These are phyloP conservation scores for Zymoseptoria tritici DNA, from an alignment of 2,329 filamentous ascomycete genomes.

Conservation along the genomic window DNA sequence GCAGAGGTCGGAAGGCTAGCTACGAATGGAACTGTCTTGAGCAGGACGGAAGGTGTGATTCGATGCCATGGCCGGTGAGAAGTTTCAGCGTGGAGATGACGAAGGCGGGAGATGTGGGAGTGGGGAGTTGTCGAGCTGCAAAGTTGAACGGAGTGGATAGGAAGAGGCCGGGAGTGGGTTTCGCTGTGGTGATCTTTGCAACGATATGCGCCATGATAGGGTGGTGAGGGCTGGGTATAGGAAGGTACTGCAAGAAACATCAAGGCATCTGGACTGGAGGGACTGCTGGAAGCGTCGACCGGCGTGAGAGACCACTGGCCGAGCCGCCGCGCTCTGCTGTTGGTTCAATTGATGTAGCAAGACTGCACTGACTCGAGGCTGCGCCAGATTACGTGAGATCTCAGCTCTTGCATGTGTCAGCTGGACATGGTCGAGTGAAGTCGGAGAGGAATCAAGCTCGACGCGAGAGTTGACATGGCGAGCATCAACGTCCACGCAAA, in stretches of 20 bases:
- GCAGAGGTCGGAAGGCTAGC: slow-evolving; percentile 1
- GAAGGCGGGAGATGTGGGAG: slow-evolving; percentile 8
- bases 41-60: slow-evolving; percentile 2
- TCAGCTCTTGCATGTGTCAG: not conserved
- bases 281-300: no score
- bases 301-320: no score
- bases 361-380: not conserved
- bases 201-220: not conserved
- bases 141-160: not conserved
- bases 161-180: not conserved
- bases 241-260: not conserved
- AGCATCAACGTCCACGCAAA: not conserved
- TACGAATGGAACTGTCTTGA: slow-evolving; percentile 8
- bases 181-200: not conserved
- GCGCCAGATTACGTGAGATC: not conserved
- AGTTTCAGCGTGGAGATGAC: slow-evolving; percentile 10
- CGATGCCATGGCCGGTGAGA: slow-evolving; percentile 6
- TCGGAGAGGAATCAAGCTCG: not conserved
- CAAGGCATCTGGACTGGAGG: not conserved
- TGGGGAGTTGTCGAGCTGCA: slow-evolving; percentile 8
- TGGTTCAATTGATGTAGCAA: no score
- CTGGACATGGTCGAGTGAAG: not conserved
- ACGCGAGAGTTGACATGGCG: not conserved
- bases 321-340: no score
- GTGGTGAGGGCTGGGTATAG: not conserved